A percentile compares a stretch with the other conserved stretches of the same genome.
These are phyloP conservation scores for Lactifluus subvellereus DNA, from an alignment of 768 basidiomycete genomes.

Conservation along the genomic window DNA sequence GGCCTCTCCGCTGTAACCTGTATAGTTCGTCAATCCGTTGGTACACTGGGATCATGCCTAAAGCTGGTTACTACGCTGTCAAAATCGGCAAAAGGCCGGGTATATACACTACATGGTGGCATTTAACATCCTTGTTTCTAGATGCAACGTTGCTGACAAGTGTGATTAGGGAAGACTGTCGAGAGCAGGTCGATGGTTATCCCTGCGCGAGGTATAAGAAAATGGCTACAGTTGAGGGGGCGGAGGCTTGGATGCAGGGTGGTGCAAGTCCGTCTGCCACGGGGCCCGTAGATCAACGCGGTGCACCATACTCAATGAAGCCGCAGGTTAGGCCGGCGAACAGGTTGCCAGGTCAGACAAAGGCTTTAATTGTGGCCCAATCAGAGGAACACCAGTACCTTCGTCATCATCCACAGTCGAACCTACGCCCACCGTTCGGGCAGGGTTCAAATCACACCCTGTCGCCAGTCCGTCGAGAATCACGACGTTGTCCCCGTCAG, in stretches of 20 bases:
- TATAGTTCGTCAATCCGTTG: background rate
- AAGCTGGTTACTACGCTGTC: constrained; percentile 66
- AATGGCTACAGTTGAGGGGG: constrained; percentile 50
- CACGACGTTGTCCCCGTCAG: constrained; percentile 24
- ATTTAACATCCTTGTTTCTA: background rate
- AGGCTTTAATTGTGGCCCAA: background rate
- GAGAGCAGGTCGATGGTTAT: constrained; percentile 62
- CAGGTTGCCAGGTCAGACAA: background rate
- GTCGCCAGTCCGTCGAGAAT: background rate
- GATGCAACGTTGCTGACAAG: background rate
- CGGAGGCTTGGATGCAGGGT: constrained; percentile 46
- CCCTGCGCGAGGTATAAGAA: constrained; percentile 60
- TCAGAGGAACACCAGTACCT: background rate
- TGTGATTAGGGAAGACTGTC: constrained; percentile 61
- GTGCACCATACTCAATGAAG: background rate
- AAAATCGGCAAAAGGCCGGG: constrained; percentile 56
- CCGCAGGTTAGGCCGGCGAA: background rate
- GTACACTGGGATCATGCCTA: constrained; percentile 11
- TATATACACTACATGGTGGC: constrained; percentile 66
- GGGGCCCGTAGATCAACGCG: background rate
- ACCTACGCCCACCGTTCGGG: background rate
- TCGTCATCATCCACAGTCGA: background rate
- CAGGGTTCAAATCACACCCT: background rate
- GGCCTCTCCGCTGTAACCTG: background rate
- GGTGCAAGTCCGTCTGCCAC: background rate